Base-by-base conservation (phyloP, 352 stramenopile species). In the Poterioochromonas sp. region DNA sequence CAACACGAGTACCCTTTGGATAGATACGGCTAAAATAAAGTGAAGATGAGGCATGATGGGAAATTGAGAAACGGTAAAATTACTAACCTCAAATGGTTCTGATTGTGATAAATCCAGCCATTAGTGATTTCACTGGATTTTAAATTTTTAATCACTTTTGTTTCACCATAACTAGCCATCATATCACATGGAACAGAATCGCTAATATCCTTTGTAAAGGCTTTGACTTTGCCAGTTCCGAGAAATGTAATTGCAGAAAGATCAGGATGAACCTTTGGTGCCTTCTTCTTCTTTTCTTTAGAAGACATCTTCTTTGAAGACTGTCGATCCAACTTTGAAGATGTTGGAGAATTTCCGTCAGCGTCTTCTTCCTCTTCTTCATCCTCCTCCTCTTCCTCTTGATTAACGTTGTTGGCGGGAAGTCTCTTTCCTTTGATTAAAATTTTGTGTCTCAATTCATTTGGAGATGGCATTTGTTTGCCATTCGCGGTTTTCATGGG, bases 1-100 rank as follows among this genome's bases (percentile, higher is more conserved):
- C 88, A 32, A 94, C 83, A 37, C 90, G 82, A 39, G 39, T 74
- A 35, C 64, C 74, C 32, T 60, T 77, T 29, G 76, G 65, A 74
- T 74, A 74, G 32, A 74, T 74, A 54, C 65, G 65, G 53, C 65
- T 74, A n/a, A 34, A 63, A 63, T n/a, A 35, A 63, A 32, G 26
- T 34, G 8, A 34, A 11, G 8, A 35, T 63, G 18, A 63, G 8
- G 29, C 8, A 63, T 63, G 29, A 63, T 26, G 3, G 18, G 5
- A 20, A 51, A 51, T 51, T 20, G 5, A 20, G 5, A 18, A n/a
- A 63, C 11, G 29, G 18, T 35, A 63, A 63, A 32, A 34, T 63
- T 5, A 8, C 53, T 32, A 5, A 63, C 53, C 53, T 63, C 32
- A 74, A 35, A 54, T 74, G 65, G 0, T 32, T 26, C 26, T 54